Conservation (phyloP, 352 stramenopile species). For the Aphanomyces stellatus region DNA sequence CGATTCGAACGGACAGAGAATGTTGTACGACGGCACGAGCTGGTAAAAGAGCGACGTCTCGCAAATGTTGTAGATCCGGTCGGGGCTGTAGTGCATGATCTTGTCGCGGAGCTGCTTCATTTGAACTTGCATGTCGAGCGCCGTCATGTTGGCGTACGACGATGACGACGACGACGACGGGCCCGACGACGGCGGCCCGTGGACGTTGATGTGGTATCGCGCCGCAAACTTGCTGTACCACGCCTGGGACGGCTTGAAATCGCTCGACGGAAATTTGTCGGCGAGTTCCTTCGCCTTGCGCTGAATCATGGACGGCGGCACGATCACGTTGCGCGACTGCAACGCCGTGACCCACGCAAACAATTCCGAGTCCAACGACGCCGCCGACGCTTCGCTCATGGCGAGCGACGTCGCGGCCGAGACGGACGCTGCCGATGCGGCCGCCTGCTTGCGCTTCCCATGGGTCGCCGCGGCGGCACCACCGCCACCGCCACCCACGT, state of each 20-base stretch:
- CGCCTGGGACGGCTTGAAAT: conserved; percentile 12
- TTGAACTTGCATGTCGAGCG: conserved; percentile 16
- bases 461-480: conserved; percentile 57
- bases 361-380: conserved; percentile 76
- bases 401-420: not conserved
- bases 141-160: conserved; percentile 3
- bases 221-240: conserved; percentile 19
- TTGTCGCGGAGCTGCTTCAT: conserved; percentile 27
- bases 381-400: conserved; percentile 14
- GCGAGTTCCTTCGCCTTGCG: conserved; percentile 16
- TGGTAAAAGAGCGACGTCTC: conserved; percentile 48
- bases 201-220: conserved; percentile 8
- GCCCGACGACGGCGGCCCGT: not conserved
- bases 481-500: too few species aligned
- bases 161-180: too few species aligned
- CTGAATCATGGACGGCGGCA: conserved; percentile 12
- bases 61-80: conserved; percentile 46
- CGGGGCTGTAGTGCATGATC: conserved; percentile 25
- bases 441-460: conserved; percentile 58
- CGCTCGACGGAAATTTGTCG: conserved; percentile 1
- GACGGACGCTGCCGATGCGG: not conserved
- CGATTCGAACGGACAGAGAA: conserved; percentile 1
- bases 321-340: conserved; percentile 17
- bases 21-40: conserved; percentile 28
- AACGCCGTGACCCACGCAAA: conserved; percentile 63